These are phyloP conservation scores for Coniosporium tulheliwenetii DNA, from an alignment of 2,329 filamentous ascomycete species.

Conservation along the genomic window DNA sequence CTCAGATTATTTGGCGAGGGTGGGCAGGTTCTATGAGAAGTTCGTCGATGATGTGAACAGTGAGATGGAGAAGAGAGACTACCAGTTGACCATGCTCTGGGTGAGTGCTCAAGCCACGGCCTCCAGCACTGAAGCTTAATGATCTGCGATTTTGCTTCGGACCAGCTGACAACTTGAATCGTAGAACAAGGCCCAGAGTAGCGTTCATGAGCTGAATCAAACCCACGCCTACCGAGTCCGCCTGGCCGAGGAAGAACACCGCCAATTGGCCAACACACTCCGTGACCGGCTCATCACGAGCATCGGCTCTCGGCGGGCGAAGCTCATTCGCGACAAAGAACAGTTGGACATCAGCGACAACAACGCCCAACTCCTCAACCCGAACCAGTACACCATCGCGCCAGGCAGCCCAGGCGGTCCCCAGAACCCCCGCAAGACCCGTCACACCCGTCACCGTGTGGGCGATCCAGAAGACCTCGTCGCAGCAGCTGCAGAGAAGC, in stretches of 20 bases:
- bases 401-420: slow-evolving; percentile 46
- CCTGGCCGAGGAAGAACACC: slow-evolving; percentile 47
- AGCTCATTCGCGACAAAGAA: slow-evolving; percentile 48
- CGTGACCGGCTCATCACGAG: slow-evolving; percentile 44
- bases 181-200: slow-evolving; percentile 41
- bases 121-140: not conserved
- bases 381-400: slow-evolving; percentile 50
- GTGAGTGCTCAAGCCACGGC: slow-evolving; percentile 43
- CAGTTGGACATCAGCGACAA: slow-evolving; percentile 51
- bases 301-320: slow-evolving; percentile 39
- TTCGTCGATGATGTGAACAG: slow-evolving; percentile 82
- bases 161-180: not conserved
- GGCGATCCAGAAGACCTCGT: slow-evolving; percentile 13
- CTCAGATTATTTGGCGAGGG: slow-evolving; percentile 47
- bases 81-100: slow-evolving; percentile 64
- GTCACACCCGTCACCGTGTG: slow-evolving; percentile 42
- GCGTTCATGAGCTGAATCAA: slow-evolving; percentile 38
- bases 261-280: slow-evolving; percentile 40
- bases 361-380: slow-evolving; percentile 48
- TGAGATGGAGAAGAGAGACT: slow-evolving; percentile 73
- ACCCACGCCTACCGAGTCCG: slow-evolving; percentile 43
- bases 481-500: slow-evolving; percentile 29
- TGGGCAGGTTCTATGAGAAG: slow-evolving; percentile 69
- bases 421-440: slow-evolving; percentile 45
- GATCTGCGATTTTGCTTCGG: not conserved